Evolutionary conservation across 1,284 basidiomycete genomes (phyloP), one percentile per base, ranked within the genome.

Genomic region (Takashimella tepidaria): DNA sequence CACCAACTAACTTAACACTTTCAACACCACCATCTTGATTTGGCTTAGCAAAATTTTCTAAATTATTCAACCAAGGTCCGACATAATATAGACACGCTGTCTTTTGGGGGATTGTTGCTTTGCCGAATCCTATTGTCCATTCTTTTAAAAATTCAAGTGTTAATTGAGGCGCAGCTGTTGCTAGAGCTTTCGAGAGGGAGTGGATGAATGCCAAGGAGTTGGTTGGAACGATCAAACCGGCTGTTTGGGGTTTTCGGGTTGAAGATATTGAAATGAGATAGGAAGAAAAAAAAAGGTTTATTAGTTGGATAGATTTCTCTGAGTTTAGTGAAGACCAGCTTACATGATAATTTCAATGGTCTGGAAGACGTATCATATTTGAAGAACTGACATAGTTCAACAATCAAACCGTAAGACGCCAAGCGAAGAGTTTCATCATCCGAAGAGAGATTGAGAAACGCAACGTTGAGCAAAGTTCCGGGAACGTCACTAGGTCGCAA

Each of bases 61-160:
- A 77, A 65, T 92, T 92, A 69, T 81, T 84, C 45, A 93, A 80
- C 91, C 91, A 95, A 2, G 91, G 89, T 44, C 81, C 82, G 77
- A 92, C 80, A 66, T 91, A 92, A 56, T 86, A 83, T 19, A 92
- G 71, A 63, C 85, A 89, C 50, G 81, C 82, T 24, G 88, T 82
- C 51, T 85, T 83, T 53, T 84, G 84, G 1, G 81, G 74, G n/a
- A 60, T 83, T 53, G 83, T 80, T 71, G 88, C 81, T 23, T 82
- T 80, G 24, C 59, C 54, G 45, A 75, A 77, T 2, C 75, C 74
- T 3, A 82, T 79, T 24, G 83, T 83, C 47, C 92, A 87, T 74
- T 92, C 90, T 20, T 84, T 83, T 52, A 93, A 78, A 75, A 93
- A 89, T 70, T 92, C 89, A 20, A 93, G 78, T 0, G 90, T 92